Percentiles rank a stretch among this genome's conserved stretches.
Evolutionary conservation across 768 basidiomycete genomes (phyloP).

Genomic region (Kwoniella botswanensis): DNA sequence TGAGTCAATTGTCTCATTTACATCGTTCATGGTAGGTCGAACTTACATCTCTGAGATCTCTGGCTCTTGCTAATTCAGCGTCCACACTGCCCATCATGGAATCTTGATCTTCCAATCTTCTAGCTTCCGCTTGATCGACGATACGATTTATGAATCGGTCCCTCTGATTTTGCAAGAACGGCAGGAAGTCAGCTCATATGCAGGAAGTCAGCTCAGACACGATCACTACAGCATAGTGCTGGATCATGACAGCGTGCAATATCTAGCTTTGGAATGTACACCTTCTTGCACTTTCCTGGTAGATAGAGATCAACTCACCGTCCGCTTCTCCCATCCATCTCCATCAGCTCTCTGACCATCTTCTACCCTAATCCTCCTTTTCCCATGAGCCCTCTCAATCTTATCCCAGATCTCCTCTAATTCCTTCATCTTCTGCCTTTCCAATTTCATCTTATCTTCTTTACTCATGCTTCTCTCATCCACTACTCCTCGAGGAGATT

Average conservation of each 20-base stretch:
- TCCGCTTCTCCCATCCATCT: slow-evolving; percentile 23
- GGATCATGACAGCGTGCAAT: no score
- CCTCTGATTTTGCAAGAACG: slow-evolving; percentile 13
- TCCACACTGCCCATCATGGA: slow-evolving; percentile 24
- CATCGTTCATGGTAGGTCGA: background rate
- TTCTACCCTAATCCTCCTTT: slow-evolving; percentile 20
- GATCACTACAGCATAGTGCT: no score
- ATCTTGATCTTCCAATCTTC: slow-evolving; percentile 35
- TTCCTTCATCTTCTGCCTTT: slow-evolving; percentile 32
- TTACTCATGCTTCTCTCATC: slow-evolving; percentile 15
- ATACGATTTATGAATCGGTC: slow-evolving; percentile 30
- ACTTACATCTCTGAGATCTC: slow-evolving; percentile 44
- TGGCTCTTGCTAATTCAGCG: slow-evolving; percentile 38
- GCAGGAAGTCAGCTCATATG: no score
- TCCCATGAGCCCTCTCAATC: slow-evolving; percentile 57
- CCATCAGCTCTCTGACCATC: slow-evolving; percentile 41
- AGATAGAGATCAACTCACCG: slow-evolving; percentile 18
- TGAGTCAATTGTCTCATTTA: no score
- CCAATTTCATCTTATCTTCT: slow-evolving; percentile 63
- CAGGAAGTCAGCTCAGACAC: background rate
- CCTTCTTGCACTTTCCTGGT: background rate
- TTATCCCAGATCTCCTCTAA: slow-evolving; percentile 57
- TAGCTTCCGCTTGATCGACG: slow-evolving; percentile 26
- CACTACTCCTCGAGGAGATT: background rate
- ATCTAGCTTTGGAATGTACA: background rate